A percentile compares a stretch with the other conserved stretches of the same genome.
Evolutionary conservation across 805 yeast species (phyloP).

Genomic region (Wickerhamomyces hampshirensis): DNA sequence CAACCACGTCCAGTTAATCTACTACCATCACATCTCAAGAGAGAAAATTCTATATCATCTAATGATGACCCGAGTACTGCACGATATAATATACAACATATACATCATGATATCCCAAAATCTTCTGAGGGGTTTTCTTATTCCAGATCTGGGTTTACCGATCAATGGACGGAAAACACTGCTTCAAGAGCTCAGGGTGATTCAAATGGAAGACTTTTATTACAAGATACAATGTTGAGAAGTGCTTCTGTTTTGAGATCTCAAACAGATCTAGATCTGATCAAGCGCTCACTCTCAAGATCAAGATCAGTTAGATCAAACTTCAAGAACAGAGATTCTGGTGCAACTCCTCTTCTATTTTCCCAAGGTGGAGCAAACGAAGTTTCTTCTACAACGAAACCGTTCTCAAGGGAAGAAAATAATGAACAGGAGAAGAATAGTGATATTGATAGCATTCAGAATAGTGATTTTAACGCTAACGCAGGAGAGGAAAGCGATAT

Average conservation of each 20-base stretch:
- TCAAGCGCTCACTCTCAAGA: conserved; percentile 11
- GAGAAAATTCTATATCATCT: background rate
- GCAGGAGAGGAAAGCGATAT: background rate
- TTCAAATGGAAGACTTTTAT: no score
- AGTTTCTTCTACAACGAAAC: conserved; percentile 2
- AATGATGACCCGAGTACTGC: background rate
- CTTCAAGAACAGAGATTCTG: conserved; percentile 3
- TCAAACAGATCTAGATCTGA: conserved; percentile 6
- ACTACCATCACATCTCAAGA: conserved; percentile 1
- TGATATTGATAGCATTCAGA: background rate
- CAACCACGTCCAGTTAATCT: conserved; percentile 1
- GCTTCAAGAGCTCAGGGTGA: no score
- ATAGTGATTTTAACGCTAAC: background rate
- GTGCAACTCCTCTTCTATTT: conserved; percentile 8
- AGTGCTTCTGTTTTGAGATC: conserved; percentile 1
- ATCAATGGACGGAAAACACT: no score
- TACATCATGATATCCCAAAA: background rate
- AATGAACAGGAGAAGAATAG: background rate
- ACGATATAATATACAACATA: background rate
- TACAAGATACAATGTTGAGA: conserved; percentile 1
- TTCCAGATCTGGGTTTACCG: no score
- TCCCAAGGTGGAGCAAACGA: conserved; percentile 9
- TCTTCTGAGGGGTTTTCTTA: conserved; percentile 5
- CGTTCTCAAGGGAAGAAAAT: background rate
- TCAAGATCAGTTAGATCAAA: conserved; percentile 10